phyloP scores from a whole-genome alignment of 2,329 filamentous ascomycete genomes.

The Aureobasidium namibiae region DNA sequence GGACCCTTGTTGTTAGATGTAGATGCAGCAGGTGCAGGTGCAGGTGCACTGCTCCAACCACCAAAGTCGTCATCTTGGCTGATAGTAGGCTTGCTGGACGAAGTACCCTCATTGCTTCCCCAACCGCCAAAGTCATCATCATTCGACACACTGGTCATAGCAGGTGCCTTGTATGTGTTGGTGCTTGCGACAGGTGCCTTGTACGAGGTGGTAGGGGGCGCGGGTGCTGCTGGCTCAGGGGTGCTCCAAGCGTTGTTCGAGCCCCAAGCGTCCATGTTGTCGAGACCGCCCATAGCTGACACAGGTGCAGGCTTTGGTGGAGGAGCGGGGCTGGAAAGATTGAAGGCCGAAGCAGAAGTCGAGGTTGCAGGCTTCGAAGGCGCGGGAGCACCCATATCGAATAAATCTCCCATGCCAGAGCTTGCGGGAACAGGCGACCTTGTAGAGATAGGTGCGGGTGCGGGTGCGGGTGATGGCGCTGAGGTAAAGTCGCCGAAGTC shows the following conservation, averaged over 20 bases:
- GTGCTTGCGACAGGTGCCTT: conserved; percentile 27
- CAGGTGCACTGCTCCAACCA: conserved; percentile 80
- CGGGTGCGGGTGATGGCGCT: conserved; percentile 47
- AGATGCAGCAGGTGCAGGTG: conserved; percentile 35
- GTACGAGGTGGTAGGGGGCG: conserved; percentile 25
- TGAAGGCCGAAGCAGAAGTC: conserved; percentile 63
- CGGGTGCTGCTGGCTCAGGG: conserved; percentile 40
- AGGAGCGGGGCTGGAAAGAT: conserved; percentile 54
- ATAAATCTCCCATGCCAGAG: conserved; percentile 61
- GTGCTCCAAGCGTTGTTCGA: conserved; percentile 73
- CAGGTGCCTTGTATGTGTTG: conserved; percentile 24
- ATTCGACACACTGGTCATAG: conserved; percentile 36
- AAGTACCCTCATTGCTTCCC: conserved; percentile 44
- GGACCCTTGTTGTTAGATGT: conserved; percentile 34
- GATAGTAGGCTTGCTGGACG: conserved; percentile 40
- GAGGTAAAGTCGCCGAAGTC: conserved; percentile 54
- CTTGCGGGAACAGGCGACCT: conserved; percentile 38
- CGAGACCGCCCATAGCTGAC: conserved; percentile 34
- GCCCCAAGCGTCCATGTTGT: conserved; percentile 71
- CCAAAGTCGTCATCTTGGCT: conserved; percentile 92
- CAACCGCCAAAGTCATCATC: conserved; percentile 56
- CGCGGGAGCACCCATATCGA: conserved; percentile 56
- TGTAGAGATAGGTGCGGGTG: conserved; percentile 30
- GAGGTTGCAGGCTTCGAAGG: conserved; percentile 28
- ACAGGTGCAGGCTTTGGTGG: conserved; percentile 26